A percentile compares a stretch with the other conserved stretches of the same genome.
Evolutionary conservation across 345 rosid genomes (phyloP).

Genomic region (Balakata baccata): DNA sequence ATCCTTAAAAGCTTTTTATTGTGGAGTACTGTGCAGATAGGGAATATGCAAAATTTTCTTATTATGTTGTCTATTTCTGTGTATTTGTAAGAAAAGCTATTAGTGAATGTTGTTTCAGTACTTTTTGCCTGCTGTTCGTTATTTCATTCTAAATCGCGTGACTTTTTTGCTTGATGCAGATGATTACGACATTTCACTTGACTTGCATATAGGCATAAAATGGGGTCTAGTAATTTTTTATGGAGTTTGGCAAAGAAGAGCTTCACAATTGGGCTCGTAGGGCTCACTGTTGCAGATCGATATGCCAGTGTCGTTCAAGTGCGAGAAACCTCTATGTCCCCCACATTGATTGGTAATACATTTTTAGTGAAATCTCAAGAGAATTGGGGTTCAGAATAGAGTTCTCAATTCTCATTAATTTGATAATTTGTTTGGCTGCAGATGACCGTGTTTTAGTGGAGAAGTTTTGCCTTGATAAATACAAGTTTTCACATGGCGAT

Average conservation of each 20-base stretch:
- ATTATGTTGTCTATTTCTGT: background rate
- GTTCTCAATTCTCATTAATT: conserved; percentile 8
- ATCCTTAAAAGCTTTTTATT: too few relatives aligned
- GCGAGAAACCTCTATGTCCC: conserved; percentile 76
- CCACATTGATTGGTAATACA: conserved; percentile 37
- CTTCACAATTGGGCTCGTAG: conserved; percentile 55
- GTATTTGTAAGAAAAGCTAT: background rate
- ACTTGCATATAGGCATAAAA: conserved; percentile 20
- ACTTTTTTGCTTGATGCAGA: conserved; percentile 30
- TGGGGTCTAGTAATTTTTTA: conserved; percentile 27
- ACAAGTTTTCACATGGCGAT: conserved; percentile 77
- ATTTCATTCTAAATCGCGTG: background rate
- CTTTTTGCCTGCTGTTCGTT: background rate
- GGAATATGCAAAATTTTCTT: background rate
- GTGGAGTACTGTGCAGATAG: too few relatives aligned
- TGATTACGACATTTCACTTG: conserved; percentile 22
- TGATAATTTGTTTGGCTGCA: conserved; percentile 38
- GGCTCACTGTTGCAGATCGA: conserved; percentile 65
- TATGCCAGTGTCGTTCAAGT: conserved; percentile 55
- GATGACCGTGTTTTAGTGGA: conserved; percentile 82
- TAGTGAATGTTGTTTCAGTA: background rate
- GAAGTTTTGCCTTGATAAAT: conserved; percentile 66
- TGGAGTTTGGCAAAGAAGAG: conserved; percentile 54
- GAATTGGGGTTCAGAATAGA: conserved; percentile 5
- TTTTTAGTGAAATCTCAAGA: background rate